These are phyloP conservation scores for Megacollybia marginata DNA, from an alignment of 768 basidiomycete species.

Conservation along the genomic window DNA sequence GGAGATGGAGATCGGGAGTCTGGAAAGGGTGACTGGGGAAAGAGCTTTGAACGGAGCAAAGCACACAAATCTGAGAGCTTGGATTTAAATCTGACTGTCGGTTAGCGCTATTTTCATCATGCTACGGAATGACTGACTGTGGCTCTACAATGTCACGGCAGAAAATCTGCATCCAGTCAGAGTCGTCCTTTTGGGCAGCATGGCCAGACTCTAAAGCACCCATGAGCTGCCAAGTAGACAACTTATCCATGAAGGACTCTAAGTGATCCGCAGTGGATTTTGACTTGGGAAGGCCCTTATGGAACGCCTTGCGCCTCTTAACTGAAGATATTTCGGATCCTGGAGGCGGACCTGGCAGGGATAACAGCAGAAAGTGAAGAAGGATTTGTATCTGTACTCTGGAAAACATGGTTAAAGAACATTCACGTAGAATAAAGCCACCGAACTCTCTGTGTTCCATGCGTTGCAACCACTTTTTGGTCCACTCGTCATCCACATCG, in stretches of 20 bases:
- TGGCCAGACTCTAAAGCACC: constrained; percentile 22
- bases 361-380: constrained; percentile 57
- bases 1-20: constrained; percentile 26
- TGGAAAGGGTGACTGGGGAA: constrained; percentile 55
- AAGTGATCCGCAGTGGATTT: constrained; percentile 40
- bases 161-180: constrained; percentile 74
- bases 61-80: constrained; percentile 45
- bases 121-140: constrained; percentile 32
- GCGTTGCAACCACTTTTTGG: constrained; percentile 48
- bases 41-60: constrained; percentile 60
- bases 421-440: background rate
- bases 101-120: background rate
- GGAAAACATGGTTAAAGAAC: background rate
- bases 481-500: constrained; percentile 43
- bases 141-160: constrained; percentile 60
- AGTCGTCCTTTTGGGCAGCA: constrained; percentile 20
- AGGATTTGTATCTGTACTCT: constrained; percentile 76
- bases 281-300: constrained; percentile 12
- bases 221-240: constrained; percentile 73
- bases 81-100: constrained; percentile 41
- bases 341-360: constrained; percentile 41
- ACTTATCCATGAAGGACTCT: constrained; percentile 71
- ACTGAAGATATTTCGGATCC: constrained; percentile 11
- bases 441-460: constrained; percentile 65
- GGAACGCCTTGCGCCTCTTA: constrained; percentile 14